phyloP scores from a whole-genome alignment of 805 yeast genomes.

The Wickerhamomyces queroliae region DNA sequence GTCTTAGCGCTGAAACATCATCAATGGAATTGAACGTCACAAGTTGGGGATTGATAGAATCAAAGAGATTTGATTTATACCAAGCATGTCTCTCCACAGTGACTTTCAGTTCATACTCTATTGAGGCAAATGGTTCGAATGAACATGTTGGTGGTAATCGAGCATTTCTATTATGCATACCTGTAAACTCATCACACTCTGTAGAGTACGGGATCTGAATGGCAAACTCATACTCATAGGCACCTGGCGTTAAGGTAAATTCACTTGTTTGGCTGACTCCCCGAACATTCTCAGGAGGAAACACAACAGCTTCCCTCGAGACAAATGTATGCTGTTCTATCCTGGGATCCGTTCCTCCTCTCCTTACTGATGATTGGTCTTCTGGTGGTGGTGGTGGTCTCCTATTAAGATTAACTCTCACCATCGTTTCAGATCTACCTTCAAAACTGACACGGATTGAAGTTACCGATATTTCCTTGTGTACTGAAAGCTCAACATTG shows the following conservation, averaged over 20 bases:
- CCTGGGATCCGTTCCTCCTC: background rate
- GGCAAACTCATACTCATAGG: constrained; percentile 40
- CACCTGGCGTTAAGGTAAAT: constrained; percentile 33
- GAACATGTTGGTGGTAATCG: background rate
- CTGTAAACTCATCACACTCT: background rate
- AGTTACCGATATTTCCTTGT: too few species aligned
- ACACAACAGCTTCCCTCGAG: constrained; percentile 39
- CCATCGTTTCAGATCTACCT: too few species aligned
- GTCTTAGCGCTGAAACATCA: constrained; percentile 23
- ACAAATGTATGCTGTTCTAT: constrained; percentile 31
- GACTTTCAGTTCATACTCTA: constrained; percentile 47
- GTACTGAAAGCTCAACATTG: too few species aligned
- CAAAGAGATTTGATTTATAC: constrained; percentile 32
- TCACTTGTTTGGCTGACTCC: constrained; percentile 34
- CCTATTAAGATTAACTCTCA: too few species aligned
- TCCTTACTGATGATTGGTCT: too few species aligned
- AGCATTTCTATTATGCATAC: background rate
- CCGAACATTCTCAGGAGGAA: constrained; percentile 42
- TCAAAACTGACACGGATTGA: too few species aligned
- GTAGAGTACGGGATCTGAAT: background rate
- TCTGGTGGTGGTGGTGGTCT: too few species aligned
- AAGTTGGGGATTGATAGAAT: constrained; percentile 27
- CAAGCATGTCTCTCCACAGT: constrained; percentile 49
- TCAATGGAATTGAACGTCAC: background rate
- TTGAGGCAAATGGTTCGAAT: background rate